Evolutionary conservation across 768 basidiomycete species (phyloP).

Genomic region (Exsudoporus frostii): DNA sequence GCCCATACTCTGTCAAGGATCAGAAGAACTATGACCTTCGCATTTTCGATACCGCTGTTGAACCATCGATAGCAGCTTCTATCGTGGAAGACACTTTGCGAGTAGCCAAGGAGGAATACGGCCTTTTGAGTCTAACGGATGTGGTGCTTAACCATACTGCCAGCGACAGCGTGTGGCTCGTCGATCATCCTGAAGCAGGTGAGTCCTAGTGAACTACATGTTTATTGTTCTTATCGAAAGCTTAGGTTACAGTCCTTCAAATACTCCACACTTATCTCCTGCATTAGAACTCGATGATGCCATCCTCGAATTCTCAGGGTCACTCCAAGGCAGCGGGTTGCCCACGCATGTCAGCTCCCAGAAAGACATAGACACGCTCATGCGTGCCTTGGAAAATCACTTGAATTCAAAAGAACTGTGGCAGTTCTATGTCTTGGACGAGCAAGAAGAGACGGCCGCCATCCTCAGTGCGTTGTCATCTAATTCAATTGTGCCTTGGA

Average conservation of each 20-base stretch:
- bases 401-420: slow-evolving; percentile 73
- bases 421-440: slow-evolving; percentile 93
- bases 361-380: slow-evolving; percentile 65
- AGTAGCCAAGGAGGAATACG: slow-evolving; percentile 79
- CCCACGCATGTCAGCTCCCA: slow-evolving; percentile 66
- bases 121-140: slow-evolving; percentile 87
- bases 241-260: slow-evolving; percentile 83
- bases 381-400: slow-evolving; percentile 56
- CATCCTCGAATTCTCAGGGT: slow-evolving; percentile 74
- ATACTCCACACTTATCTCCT: slow-evolving; percentile 89
- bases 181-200: slow-evolving; percentile 96
- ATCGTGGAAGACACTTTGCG: slow-evolving; percentile 63
- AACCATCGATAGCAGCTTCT: slow-evolving; percentile 50
- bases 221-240: slow-evolving; percentile 3
- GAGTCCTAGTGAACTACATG: slow-evolving; percentile 17
- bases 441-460: slow-evolving; percentile 55
- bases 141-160: slow-evolving; percentile 98
- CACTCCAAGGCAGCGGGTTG: slow-evolving; percentile 61
- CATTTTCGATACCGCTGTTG: slow-evolving; percentile 50
- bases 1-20: slow-evolving; percentile 91
- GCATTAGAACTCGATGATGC: slow-evolving; percentile 90
- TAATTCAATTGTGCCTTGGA: slow-evolving; percentile 52
- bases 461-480: slow-evolving; percentile 37
- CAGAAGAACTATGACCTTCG: slow-evolving; percentile 81
- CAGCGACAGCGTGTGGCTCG: slow-evolving; percentile 87